Percentiles rank a stretch among this genome's conserved stretches.
These are phyloP conservation scores for Crataegus laevigata DNA, from an alignment of 306 rosid genomes.

Conservation along the genomic window DNA sequence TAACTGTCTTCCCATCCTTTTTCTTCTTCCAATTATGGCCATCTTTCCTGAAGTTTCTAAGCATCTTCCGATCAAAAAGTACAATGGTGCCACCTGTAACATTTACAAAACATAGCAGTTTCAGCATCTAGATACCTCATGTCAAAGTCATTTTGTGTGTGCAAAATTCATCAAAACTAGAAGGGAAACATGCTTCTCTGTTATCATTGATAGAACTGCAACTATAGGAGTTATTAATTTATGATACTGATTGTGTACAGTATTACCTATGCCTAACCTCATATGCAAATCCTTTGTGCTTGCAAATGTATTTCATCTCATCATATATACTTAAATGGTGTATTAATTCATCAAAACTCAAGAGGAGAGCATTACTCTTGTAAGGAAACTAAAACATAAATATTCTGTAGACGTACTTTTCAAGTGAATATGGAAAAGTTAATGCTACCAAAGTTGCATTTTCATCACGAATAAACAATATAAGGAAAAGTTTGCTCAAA, in stretches of 20 bases:
- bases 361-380: neutral
- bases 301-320: constrained; percentile 6
- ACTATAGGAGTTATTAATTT: neutral
- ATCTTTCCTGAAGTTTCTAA: constrained; percentile 87
- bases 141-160: neutral
- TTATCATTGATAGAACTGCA: neutral
- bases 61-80: constrained; percentile 87
- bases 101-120: neutral
- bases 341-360: neutral
- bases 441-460: neutral
- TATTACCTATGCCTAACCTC: neutral
- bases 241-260: neutral
- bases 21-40: constrained; percentile 99
- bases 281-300: neutral
- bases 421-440: neutral
- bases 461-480: neutral
- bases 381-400: neutral
- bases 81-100: constrained; percentile 77
- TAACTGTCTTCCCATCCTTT: constrained; percentile 92
- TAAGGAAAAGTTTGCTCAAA: neutral
- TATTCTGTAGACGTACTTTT: neutral
- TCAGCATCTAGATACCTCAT: neutral
- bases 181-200: neutral
- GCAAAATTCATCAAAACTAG: neutral
- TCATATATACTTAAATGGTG: neutral